phyloP scores from a whole-genome alignment of 768 basidiomycete genomes.

The Leccinum sublutescens region DNA sequence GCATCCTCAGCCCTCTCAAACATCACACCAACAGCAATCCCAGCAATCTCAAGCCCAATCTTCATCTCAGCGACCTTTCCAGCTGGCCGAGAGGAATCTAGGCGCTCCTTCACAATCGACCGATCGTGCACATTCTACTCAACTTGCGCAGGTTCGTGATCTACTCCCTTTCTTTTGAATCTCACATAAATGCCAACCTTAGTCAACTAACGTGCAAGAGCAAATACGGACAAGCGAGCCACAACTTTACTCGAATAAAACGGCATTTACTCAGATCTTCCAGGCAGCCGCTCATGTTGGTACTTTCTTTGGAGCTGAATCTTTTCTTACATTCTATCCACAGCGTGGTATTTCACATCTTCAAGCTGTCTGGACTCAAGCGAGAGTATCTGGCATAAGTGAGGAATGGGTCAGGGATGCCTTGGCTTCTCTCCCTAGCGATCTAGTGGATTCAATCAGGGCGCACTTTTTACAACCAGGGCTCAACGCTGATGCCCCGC shows the following conservation, averaged over 20 bases:
- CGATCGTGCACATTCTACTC: not conserved
- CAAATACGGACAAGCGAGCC: constrained; percentile 2
- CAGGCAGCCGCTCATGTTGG: constrained; percentile 23
- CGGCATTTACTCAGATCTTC: constrained; percentile 21
- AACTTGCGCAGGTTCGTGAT: constrained; percentile 4
- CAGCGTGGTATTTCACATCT: constrained; percentile 19
- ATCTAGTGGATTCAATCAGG: constrained; percentile 10
- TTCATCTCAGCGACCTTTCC: not conserved
- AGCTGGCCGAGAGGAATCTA: not conserved
- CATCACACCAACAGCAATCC: not conserved
- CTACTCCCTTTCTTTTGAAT: not conserved
- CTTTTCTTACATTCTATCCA: not conserved
- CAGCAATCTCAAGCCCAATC: constrained; percentile 4
- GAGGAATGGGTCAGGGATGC: constrained; percentile 22
- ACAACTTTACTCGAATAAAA: constrained; percentile 7
- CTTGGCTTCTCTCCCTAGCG: constrained; percentile 17
- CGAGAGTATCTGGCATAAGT: constrained; percentile 17
- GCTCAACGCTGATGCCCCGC: not conserved
- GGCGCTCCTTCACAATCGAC: constrained; percentile 1
- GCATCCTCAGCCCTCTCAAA: not conserved
- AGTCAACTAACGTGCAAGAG: constrained; percentile 7
- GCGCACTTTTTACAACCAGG: constrained; percentile 5
- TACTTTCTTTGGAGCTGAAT: constrained; percentile 1
- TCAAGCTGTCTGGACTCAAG: constrained; percentile 13
- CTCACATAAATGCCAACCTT: constrained; percentile 1